These are phyloP conservation scores for Xylaria bambusicola DNA, from an alignment of 495 filamentous ascomycete species.

Conservation along the genomic window DNA sequence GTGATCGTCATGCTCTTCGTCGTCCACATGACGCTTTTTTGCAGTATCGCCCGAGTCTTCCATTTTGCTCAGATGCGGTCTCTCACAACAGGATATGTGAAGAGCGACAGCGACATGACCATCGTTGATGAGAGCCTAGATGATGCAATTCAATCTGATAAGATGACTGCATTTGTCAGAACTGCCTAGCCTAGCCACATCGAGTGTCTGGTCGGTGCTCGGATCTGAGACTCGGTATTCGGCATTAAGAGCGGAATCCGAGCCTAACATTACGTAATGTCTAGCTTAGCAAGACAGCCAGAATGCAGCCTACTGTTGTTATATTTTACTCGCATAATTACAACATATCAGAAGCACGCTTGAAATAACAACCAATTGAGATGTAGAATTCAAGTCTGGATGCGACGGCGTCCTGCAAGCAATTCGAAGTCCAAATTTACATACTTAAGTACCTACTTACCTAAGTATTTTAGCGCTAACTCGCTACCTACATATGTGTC, in stretches of 20 bases:
- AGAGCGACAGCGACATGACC: background rate
- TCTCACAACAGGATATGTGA: background rate
- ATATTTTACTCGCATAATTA: too few species aligned
- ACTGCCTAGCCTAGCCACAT: background rate
- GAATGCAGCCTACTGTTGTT: too few species aligned
- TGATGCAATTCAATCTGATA: constrained; percentile 19
- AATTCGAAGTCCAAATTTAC: too few species aligned
- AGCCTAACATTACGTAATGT: background rate
- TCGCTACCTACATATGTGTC: too few species aligned
- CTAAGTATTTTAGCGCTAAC: background rate
- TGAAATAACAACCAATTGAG: too few species aligned
- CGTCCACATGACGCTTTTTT: constrained; percentile 20
- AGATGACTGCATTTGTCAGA: constrained; percentile 4
- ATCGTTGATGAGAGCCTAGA: background rate
- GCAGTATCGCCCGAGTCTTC: background rate
- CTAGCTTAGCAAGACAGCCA: too few species aligned
- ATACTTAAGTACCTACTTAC: background rate
- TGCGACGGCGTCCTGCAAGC: too few species aligned
- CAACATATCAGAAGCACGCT: too few species aligned
- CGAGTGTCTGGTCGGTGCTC: constrained; percentile 7
- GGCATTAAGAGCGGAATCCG: constrained; percentile 6
- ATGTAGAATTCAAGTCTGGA: background rate
- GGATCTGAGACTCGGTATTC: constrained; percentile 11
- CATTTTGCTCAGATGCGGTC: constrained; percentile 5
- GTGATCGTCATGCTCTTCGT: constrained; percentile 26